phyloP scores from a whole-genome alignment of 129 eudicot species.

The Mikania micrantha region DNA sequence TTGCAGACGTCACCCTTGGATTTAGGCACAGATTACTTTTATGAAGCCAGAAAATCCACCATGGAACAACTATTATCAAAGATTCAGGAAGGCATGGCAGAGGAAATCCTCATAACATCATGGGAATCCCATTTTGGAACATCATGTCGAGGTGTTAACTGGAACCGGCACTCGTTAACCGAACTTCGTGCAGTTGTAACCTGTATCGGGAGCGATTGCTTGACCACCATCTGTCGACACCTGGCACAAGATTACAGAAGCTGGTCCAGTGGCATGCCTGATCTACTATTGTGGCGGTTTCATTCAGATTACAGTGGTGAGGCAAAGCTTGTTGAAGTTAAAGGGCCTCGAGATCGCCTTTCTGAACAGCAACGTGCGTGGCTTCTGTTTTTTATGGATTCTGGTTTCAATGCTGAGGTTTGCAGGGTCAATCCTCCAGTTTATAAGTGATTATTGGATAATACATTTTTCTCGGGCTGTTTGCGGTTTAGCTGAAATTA shows the following conservation, averaged over 20 bases:
- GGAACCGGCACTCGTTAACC: conserved; percentile 62
- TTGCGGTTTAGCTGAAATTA: not conserved
- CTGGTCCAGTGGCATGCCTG: conserved; percentile 99
- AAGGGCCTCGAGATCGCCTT: conserved; percentile 88
- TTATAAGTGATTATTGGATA: conserved; percentile 5
- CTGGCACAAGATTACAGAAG: conserved; percentile 87
- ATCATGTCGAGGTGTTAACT: conserved; percentile 71
- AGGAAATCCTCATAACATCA: conserved; percentile 68
- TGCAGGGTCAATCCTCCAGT: conserved; percentile 74
- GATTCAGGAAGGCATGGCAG: conserved; percentile 73
- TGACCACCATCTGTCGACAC: conserved; percentile 69
- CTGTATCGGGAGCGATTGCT: conserved; percentile 71
- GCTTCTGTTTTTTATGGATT: conserved; percentile 83
- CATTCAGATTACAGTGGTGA: conserved; percentile 69
- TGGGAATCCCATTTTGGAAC: conserved; percentile 71
- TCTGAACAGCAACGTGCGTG: conserved; percentile 97
- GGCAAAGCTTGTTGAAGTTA: conserved; percentile 96
- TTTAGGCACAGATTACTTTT: conserved; percentile 68
- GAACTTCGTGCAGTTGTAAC: conserved; percentile 79
- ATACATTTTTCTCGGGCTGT: not conserved
- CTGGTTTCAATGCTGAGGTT: conserved; percentile 75
- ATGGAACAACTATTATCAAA: conserved; percentile 50
- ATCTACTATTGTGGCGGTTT: conserved; percentile 80
- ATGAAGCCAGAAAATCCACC: conserved; percentile 47
- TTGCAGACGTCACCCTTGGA: conserved; percentile 85